Evolutionary conservation across 2,329 filamentous ascomycete species (phyloP).

Genomic region (Phialocephala subalpina): DNA sequence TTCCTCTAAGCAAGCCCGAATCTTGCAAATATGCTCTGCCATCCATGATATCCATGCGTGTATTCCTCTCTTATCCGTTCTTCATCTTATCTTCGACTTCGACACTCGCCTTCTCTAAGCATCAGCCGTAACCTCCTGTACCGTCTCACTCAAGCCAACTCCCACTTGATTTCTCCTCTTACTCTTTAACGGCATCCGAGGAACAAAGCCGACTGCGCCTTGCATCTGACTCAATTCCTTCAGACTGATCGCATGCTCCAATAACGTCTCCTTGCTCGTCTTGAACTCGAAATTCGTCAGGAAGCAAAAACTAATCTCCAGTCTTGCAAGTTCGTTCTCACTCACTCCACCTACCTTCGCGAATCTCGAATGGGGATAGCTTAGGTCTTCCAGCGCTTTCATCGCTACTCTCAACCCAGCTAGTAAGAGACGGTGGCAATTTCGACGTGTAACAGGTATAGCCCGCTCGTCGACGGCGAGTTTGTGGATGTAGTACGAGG

Average conservation of each 20-base stretch:
- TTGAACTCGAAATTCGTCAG: conserved; percentile 83
- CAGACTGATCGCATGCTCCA: conserved; percentile 55
- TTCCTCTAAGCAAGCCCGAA: conserved; percentile 16
- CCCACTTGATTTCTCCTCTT: conserved; percentile 33
- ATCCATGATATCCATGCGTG: background rate
- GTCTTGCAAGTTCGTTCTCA: conserved; percentile 78
- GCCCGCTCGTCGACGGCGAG: conserved; percentile 80
- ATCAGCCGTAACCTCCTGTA: conserved; percentile 39
- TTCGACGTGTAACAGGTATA: conserved; percentile 82
- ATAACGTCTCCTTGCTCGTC: conserved; percentile 65
- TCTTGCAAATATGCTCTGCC: conserved; percentile 2
- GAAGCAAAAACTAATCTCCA: conserved; percentile 92
- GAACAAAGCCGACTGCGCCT: conserved; percentile 43
- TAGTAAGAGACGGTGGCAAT: conserved; percentile 85
- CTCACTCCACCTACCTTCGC: conserved; percentile 89
- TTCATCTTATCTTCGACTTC: background rate
- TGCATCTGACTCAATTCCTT: conserved; percentile 45
- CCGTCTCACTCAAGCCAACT: conserved; percentile 35
- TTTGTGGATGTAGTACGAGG: conserved; percentile 86
- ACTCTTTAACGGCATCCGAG: conserved; percentile 38
- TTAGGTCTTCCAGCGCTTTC: conserved; percentile 94
- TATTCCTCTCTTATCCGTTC: background rate
- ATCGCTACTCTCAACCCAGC: conserved; percentile 87
- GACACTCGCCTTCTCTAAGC: conserved; percentile 24
- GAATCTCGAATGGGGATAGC: conserved; percentile 84